Evolutionary conservation across 257 asterid genomes (phyloP).

Genomic region (Rubia yunnanensis): DNA sequence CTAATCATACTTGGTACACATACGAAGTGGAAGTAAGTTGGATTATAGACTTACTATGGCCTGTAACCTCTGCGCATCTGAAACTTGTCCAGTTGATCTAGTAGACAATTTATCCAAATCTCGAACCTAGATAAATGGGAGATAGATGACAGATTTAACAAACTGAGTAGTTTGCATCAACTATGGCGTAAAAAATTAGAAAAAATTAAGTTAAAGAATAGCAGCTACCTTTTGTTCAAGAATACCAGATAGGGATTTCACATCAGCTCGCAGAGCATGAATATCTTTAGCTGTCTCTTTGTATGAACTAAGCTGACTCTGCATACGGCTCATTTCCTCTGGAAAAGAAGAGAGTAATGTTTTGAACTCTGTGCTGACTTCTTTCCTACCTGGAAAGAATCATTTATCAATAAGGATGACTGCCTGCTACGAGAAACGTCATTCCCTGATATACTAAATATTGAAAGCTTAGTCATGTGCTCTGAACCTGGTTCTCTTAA

Average conservation of each 20-base stretch:
- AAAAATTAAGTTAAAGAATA: background rate
- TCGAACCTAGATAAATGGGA: constrained; percentile 41
- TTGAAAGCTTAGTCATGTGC: constrained; percentile 8
- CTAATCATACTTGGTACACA: background rate
- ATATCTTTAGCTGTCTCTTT: constrained; percentile 74
- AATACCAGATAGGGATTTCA: constrained; percentile 53
- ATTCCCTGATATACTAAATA: background rate
- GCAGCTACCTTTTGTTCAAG: constrained; percentile 60
- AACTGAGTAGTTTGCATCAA: background rate
- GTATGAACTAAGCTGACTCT: constrained; percentile 65
- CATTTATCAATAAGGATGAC: constrained; percentile 1
- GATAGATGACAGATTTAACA: constrained; percentile 6
- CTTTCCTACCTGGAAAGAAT: constrained; percentile 67
- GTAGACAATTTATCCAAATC: constrained; percentile 52
- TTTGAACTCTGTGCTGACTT: constrained; percentile 73
- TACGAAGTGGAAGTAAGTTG: background rate
- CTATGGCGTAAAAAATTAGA: background rate
- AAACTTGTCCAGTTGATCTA: constrained; percentile 58
- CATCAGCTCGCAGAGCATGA: constrained; percentile 71
- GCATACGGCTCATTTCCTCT: constrained; percentile 84
- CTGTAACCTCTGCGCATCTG: constrained; percentile 62
- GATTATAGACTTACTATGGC: constrained; percentile 47
- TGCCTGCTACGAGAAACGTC: background rate
- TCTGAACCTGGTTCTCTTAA: constrained; percentile 67
- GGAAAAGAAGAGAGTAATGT: constrained; percentile 81